Base-by-base conservation (phyloP, 805 yeast genomes). In the Blastobotrys muscicola region DNA sequence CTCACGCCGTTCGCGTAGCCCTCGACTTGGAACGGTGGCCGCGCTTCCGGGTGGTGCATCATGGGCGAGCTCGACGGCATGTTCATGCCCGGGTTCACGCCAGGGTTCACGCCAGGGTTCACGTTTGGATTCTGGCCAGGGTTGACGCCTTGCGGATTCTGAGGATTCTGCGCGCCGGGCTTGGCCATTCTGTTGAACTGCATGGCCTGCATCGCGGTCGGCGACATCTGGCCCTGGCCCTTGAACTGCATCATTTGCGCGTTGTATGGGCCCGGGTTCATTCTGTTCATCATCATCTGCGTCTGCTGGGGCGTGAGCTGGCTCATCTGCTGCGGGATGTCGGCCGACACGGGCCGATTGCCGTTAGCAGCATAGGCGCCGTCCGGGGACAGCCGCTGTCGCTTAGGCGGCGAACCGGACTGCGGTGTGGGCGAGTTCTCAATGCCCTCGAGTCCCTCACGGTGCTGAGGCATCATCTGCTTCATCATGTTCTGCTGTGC, bases 301-400 rank as follows among this genome's bases (percentile, higher is more conserved):
- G 44, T 51, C n/a, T 40, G 52, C 23, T 49, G 54, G n/a, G 50
- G 54, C 15, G 36, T 30, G 41, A 56, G 53, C 45, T 52, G 61
- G 30, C 44, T 48, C 46, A 52, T 59, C 45, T 56, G 49, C 43
- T 41, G 61, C 39, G 49, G 56, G 42, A 20, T 52, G 53, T 29
- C 48, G 50, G 44, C 53, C 52, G 46, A 51, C 59, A 16, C 53
- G 50, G 40, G 55, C 26, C 26, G 26, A 6, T 50, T 45, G 50
- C 56, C 15, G 38, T 20, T 15, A 8, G 15, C 41, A 39, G 16
- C 50, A 38, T 49, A 53, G 13, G 52, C 47, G 8, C 59, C 61
- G 36, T 60, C 65, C 2, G 65, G 65, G 13, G 62, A 55, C 13
- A 60, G 61, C 9, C 62, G 59, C 40, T 61, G 68, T 29, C 62